A percentile compares a stretch with the other conserved stretches of the same genome.
Conservation (phyloP, 2,329 filamentous ascomycete genomes). For the Alternaria infectoria region DNA sequence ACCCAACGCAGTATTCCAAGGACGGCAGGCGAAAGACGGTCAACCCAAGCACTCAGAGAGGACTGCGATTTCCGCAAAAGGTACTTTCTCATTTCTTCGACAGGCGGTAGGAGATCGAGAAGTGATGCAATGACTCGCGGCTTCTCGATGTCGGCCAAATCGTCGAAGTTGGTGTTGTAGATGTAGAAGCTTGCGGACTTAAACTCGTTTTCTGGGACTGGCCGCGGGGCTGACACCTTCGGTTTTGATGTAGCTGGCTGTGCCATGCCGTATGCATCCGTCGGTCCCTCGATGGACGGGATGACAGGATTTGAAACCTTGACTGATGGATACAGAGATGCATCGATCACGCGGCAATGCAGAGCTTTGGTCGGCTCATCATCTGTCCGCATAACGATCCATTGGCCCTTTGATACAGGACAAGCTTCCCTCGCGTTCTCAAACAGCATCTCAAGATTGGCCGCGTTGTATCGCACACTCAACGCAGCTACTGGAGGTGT, state of each 20-base stretch:
- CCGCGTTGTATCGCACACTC: constrained; percentile 42
- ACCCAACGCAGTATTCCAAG: constrained; percentile 82
- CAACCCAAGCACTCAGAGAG: constrained; percentile 58
- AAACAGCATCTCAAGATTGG: constrained; percentile 53
- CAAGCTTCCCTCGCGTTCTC: constrained; percentile 29
- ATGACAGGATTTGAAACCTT: constrained; percentile 33
- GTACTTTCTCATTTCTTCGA: constrained; percentile 63
- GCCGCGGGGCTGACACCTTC: background rate
- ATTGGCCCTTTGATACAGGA: constrained; percentile 57
- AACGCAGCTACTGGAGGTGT: background rate
- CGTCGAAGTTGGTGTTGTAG: constrained; percentile 66
- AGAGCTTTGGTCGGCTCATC: constrained; percentile 28
- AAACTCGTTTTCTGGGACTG: constrained; percentile 30
- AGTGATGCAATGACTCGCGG: constrained; percentile 58
- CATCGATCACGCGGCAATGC: constrained; percentile 60
- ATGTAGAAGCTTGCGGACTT: constrained; percentile 45
- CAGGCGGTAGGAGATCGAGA: constrained; percentile 66
- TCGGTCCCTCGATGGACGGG: constrained; percentile 5
- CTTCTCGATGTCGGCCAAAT: constrained; percentile 56
- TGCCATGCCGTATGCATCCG: background rate
- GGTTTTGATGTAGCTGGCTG: background rate
- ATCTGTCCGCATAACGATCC: constrained; percentile 54
- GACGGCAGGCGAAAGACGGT: constrained; percentile 68
- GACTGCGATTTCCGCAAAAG: constrained; percentile 51
- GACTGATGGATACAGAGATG: constrained; percentile 54